Percentiles rank a stretch among this genome's conserved stretches.
phyloP scores from a whole-genome alignment of 2,329 filamentous ascomycete species.

The Xylariomycetidae sp. region DNA sequence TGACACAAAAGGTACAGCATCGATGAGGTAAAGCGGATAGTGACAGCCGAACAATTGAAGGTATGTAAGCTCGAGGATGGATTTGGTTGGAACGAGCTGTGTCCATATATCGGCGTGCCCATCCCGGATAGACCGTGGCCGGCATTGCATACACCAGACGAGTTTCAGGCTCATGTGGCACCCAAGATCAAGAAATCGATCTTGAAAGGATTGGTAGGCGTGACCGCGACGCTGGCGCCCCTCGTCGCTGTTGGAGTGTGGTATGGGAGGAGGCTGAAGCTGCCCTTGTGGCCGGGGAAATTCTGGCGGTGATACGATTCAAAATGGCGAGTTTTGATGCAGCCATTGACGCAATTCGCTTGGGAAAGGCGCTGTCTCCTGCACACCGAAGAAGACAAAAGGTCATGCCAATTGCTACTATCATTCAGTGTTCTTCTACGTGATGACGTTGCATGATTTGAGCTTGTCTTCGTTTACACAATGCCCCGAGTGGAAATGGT shows the following conservation, averaged over 20 bases:
- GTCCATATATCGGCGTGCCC: slow-evolving; percentile 17
- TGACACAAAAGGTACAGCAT: slow-evolving; percentile 14
- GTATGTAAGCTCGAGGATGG: slow-evolving; percentile 22
- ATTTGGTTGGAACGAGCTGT: slow-evolving; percentile 16
- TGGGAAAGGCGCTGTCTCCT: too few species aligned
- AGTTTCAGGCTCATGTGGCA: slow-evolving; percentile 10
- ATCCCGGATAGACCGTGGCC: slow-evolving; percentile 19
- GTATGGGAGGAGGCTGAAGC: slow-evolving; percentile 10
- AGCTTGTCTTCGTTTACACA: too few species aligned
- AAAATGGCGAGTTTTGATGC: too few species aligned
- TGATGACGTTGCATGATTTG: too few species aligned
- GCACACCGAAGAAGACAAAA: too few species aligned
- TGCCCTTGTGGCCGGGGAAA: slow-evolving; percentile 6
- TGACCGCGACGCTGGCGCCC: slow-evolving; percentile 15
- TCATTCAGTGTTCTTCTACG: too few species aligned
- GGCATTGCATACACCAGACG: slow-evolving; percentile 18
- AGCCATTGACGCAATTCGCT: too few species aligned
- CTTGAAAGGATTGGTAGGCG: slow-evolving; percentile 18
- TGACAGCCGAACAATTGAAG: slow-evolving; percentile 20
- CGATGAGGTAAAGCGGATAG: slow-evolving; percentile 20
- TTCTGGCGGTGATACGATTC: neutral
- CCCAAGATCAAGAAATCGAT: slow-evolving; percentile 22
- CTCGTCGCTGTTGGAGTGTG: slow-evolving; percentile 13
- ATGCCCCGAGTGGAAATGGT: too few species aligned
- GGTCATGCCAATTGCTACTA: too few species aligned